Conservation (phyloP, 495 filamentous ascomycete genomes). For the Neurospora sp. region DNA sequence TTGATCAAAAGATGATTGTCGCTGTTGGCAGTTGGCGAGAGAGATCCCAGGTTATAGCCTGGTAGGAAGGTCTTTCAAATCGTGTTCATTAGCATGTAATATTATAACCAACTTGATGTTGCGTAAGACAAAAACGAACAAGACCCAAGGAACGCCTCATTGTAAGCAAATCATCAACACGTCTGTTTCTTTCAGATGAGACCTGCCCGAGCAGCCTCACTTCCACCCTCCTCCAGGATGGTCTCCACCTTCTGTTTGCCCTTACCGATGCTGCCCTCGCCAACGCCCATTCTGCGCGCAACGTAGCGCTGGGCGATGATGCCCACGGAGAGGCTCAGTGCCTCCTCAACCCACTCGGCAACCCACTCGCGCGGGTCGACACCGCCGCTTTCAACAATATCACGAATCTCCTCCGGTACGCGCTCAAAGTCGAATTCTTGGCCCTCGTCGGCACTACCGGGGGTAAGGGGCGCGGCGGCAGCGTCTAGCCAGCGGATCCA, state of each 20-base stretch:
- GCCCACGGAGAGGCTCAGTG: constrained; percentile 67
- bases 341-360: constrained; percentile 92
- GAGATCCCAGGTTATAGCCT: neutral
- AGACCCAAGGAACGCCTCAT: constrained; percentile 1
- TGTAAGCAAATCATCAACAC: neutral
- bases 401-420: constrained; percentile 73
- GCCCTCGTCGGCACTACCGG: constrained; percentile 30
- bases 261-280: constrained; percentile 70
- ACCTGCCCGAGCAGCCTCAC: constrained; percentile 71
- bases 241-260: constrained; percentile 69
- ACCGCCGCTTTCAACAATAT: constrained; percentile 80
- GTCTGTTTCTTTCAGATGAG: constrained; percentile 21
- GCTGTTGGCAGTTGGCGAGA: neutral
- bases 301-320: constrained; percentile 95
- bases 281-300: constrained; percentile 88
- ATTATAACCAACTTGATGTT: neutral
- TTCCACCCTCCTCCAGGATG: constrained; percentile 59
- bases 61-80: neutral
- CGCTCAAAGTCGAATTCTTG: constrained; percentile 16
- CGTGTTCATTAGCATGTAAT: neutral
- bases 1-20: neutral
- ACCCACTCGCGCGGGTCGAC: constrained; percentile 96
- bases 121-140: neutral
- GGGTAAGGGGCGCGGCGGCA: constrained; percentile 39
- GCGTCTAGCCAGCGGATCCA: constrained; percentile 94